Evolutionary conservation across 805 yeast species (phyloP), one percentile per base, ranked within the genome.

Genomic region (Pachysolen tannophilus): DNA sequence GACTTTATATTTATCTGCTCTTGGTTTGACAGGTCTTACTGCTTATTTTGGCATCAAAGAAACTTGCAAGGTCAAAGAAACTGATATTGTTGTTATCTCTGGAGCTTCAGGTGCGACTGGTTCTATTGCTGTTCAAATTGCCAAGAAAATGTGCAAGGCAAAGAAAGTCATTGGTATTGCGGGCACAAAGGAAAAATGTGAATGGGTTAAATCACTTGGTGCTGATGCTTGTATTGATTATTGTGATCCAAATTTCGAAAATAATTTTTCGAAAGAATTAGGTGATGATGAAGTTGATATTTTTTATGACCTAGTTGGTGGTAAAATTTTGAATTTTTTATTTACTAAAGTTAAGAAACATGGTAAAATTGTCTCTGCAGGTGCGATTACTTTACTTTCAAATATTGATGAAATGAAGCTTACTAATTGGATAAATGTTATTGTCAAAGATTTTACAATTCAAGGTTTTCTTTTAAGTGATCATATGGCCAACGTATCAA

Each of bases 41-140:
- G 82, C 84, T 1, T 77, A 73, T 57, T 58, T 68, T 42, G 77
- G 77, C 9, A 61, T 75, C 37, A 56, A 50, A 40, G 64, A 65
- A 26, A 63, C 73, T 37, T 77, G 75, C n/a, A 55, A 63, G 30
- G 52, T 75, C 38, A 49, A 56, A 36, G 60, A 53, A 33, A 61
- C 56, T 19, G 75, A 75, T 46, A 59, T 65, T 6, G 61, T 72
- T 43, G 55, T 76, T 30, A 59, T 78, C 30, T 69, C 78, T 14
- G 84, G 82, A 38, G 85, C 85, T 10, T 69, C 79, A 6, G 86
- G 86, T 41, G 82, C 83, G n/a, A 78, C 79, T n/a, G 85, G 85
- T 10, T 65, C 74, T 18, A 55, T 66, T 32, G 70, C 63, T 32
- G 70, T 76, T 15, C 83, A 77, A 50, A 49, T 78, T 9, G 78